Base-by-base conservation (phyloP, 78 protist genomes). In the Dictyostelium capitatum region DNA sequence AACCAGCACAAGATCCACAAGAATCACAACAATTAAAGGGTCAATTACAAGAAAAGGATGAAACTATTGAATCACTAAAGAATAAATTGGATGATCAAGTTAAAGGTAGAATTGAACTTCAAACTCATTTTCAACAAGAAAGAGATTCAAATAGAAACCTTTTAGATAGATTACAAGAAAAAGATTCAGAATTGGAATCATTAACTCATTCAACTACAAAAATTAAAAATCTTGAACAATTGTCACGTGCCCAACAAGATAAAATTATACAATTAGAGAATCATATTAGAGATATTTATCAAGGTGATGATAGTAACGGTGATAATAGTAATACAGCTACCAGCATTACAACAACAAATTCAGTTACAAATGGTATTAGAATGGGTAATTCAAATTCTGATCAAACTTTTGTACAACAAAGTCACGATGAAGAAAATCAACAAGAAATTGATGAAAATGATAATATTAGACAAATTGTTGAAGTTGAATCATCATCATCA, bases 41-140 rank as follows among this genome's bases (percentile, higher is more conserved):
- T 23, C 23, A 75, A 25, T 47, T 25, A 48, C 19, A 23, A 48
- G 81, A 77, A 51, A 77, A 77, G 15, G 65, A 77, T 14, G 4
- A 4, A 15, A 37, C 15, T 11, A 67, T 67, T 32, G 46, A 50
- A 43, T 17, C n/a, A 2, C 3, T 50, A 23, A 79, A 54, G 56
- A 32, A 9, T 4, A 79, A 54, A 79, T 47, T 79, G 37, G 83
- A 79, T 56, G 83, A 79, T 43, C 83, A 79, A 54, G 83, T 79
- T 56, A 79, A 79, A 41, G 32, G 57, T 14, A 54, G 59, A 37
- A 56, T 54, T 7, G 70, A 79, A 25, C 19, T 79, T 10, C 70
- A 54, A 32, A 20, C 23, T 79, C 46, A 51, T 23, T 54, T 54
- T 8, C 50, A 79, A 79, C 65, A 79, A 79, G 83, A 79, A 54